Evolutionary conservation across 2,329 filamentous ascomycete species (phyloP).

Genomic region (Xylariaceae sp.): DNA sequence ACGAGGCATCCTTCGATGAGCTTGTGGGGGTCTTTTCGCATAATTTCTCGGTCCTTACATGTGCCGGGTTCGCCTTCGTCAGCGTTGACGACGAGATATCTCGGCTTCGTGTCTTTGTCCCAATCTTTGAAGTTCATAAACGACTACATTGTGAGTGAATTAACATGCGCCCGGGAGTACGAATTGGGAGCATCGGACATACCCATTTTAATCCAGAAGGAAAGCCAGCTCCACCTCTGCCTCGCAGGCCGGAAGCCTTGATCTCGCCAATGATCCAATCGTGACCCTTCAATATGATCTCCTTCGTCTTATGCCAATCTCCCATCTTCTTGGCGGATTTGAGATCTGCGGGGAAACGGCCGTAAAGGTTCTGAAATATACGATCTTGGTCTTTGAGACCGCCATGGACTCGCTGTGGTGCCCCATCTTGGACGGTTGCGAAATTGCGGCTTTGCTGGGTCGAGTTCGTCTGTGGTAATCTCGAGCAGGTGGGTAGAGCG

Average conservation of each 20-base stretch:
- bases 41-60: constrained; percentile 99
- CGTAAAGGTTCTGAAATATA: constrained; percentile 98
- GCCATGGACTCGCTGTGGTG: constrained; percentile 74
- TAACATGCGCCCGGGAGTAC: constrained; percentile 2
- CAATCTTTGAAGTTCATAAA: constrained; percentile 99
- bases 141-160: constrained; percentile 59
- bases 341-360: constrained; percentile 86
- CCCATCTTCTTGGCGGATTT: constrained; percentile 97
- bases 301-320: constrained; percentile 99
- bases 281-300: constrained; percentile 94
- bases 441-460: constrained; percentile 68
- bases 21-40: constrained; percentile 99
- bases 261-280: constrained; percentile 99
- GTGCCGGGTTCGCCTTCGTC: constrained; percentile 98
- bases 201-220: constrained; percentile 99
- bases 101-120: constrained; percentile 95
- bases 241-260: constrained; percentile 93
- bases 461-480: constrained; percentile 49
- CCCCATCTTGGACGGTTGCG: constrained; percentile 77
- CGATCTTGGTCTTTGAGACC: constrained; percentile 94
- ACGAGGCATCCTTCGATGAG: constrained; percentile 96
- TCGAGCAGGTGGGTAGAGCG: constrained; percentile 36
- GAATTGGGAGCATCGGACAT: constrained; percentile 33
- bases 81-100: constrained; percentile 97
- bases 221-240: constrained; percentile 96